A percentile compares a stretch with the other conserved stretches of the same genome.
Conservation (phyloP, 2,329 filamentous ascomycete species). For the Blastomyces emzantsi region DNA sequence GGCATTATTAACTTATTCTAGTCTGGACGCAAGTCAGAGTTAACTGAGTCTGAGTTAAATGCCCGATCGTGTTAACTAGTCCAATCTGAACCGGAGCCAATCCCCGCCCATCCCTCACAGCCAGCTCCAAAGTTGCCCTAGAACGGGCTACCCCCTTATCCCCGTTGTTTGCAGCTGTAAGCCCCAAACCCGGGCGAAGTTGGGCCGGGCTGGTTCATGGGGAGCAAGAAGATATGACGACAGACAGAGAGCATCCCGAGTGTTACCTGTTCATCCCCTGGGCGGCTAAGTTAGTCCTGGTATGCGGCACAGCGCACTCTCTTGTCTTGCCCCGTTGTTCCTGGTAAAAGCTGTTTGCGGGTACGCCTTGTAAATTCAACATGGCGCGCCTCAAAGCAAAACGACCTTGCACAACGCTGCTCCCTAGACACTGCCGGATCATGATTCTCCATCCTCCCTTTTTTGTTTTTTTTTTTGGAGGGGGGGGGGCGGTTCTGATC, state of each 20-base stretch:
- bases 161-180: neutral
- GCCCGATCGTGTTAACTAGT: neutral
- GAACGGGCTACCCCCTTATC: neutral
- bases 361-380: neutral
- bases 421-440: neutral
- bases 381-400: no score
- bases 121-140: neutral
- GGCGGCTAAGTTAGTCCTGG: neutral
- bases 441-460: neutral
- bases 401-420: neutral
- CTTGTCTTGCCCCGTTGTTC: neutral
- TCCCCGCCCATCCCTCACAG: neutral
- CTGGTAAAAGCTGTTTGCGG: neutral
- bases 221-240: neutral
- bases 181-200: neutral
- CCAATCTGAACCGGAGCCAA: constrained; percentile 1
- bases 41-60: neutral
- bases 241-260: no score
- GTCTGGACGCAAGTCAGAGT: neutral
- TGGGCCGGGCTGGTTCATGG: neutral
- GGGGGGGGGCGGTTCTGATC: no score
- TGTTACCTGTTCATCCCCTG: neutral
- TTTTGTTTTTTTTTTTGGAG: no score
- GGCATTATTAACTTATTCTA: neutral
- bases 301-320: neutral